These are phyloP conservation scores for Plasmodium gonderi DNA, from an alignment of 169 alveolate species.

Conservation along the genomic window DNA sequence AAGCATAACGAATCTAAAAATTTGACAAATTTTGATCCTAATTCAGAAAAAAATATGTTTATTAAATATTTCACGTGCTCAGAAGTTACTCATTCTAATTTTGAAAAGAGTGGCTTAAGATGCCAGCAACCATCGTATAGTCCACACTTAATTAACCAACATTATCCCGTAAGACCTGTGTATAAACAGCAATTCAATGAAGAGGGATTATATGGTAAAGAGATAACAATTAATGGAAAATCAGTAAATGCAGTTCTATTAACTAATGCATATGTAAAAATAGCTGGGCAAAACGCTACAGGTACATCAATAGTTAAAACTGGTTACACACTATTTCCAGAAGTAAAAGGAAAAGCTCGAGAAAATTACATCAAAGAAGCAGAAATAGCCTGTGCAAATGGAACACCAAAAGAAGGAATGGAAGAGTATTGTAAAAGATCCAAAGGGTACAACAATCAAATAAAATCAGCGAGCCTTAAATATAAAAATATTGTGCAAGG, in stretches of 20 bases:
- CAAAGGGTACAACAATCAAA: not conserved
- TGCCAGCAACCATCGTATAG: not conserved
- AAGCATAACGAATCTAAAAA: not conserved
- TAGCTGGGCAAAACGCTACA: not conserved
- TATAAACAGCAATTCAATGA: not conserved
- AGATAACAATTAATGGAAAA: not conserved
- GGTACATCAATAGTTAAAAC: not conserved
- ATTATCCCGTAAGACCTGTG: not conserved
- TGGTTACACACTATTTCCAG: not conserved
- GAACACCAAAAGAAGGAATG: not conserved
- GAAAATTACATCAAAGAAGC: not conserved
- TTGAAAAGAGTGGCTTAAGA: not conserved
- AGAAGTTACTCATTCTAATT: not conserved
- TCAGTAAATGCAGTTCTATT: not conserved
- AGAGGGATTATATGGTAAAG: not conserved
- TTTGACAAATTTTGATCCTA: not conserved
- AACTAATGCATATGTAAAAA: not conserved
- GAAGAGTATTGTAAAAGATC: not conserved
- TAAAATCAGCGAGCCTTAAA: not conserved
- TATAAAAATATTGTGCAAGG: not conserved
- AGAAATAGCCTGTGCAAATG: not conserved
- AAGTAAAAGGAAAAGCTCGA: not conserved
- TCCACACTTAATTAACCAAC: not conserved
- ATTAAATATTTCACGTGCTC: not conserved
- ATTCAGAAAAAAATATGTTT: not conserved